Base-by-base conservation (phyloP, 495 filamentous ascomycete species). In the Entonaema liquescens region DNA sequence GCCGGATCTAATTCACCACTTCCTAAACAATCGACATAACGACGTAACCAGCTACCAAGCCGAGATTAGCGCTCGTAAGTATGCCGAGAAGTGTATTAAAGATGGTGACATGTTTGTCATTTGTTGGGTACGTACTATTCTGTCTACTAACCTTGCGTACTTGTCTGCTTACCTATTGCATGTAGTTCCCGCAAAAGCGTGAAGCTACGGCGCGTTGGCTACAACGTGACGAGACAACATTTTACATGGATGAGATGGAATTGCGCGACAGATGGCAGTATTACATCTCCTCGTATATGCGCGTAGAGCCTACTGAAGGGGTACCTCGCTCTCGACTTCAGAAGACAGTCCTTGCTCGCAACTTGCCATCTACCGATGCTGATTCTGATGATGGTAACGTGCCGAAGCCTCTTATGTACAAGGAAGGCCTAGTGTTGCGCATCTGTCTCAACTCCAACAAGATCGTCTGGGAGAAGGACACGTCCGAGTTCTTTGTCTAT, bases 21-120 rank as follows among this genome's bases (percentile, higher is more conserved):
- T 94, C 83, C 89, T 94, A 72, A 88, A 88, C 72, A 92, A 93
- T 77, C 89, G 93, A 1, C 87, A 91, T 52, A 89, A 89, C 73
- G 89, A 92, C 5, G 89, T 92, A 75, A 97, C 92, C 0, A 95
- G 93, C 17, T 92, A 91, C 68, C 87, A 92, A 69, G 88, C 89
- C 9, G 94, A 97, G 80, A 91, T 97, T 59, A 90, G 90, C 60
- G 92, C 93, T 62, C 88, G 93, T 25, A 95, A 93, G 80, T 91
- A 91, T 67, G 93, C 94, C 2, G 92, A 97, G 77, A 92, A 92
- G 77, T 84, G 91, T 72, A 85, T 93, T 65, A 95, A 93, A 82
- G 93, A 97, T 67, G 91, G 89, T n/a, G 93, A 97, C 70, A 88
- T 95, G 70, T 98, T 93, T 77, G 87, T 91, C 49, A 90, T 98